Percentiles rank a stretch among this genome's conserved stretches.
Evolutionary conservation across 805 yeast genomes (phyloP).

Genomic region (Candida namnaoensis): DNA sequence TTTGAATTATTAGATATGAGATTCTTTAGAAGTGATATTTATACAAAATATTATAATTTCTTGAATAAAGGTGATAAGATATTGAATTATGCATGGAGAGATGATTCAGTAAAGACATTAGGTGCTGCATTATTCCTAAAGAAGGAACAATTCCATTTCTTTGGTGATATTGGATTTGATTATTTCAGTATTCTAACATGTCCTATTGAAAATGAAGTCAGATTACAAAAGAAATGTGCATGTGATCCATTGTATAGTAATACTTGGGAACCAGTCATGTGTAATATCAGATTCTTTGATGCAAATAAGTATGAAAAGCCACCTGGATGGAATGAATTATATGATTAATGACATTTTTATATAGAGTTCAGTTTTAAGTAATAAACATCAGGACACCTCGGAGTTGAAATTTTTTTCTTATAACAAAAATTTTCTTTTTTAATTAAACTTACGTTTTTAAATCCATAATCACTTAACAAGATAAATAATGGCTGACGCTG

Average conservation of each 20-base stretch:
- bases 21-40: constrained; percentile 70
- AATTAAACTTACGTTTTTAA: too few species aligned
- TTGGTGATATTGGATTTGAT: constrained; percentile 77
- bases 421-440: too few species aligned
- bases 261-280: too few species aligned
- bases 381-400: too few species aligned
- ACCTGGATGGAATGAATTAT: too few species aligned
- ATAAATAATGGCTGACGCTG: neutral
- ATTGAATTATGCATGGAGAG: constrained; percentile 92
- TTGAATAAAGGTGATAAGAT: constrained; percentile 84
- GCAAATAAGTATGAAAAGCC: too few species aligned
- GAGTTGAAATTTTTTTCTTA: too few species aligned
- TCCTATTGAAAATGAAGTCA: constrained; percentile 55
- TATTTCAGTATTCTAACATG: constrained; percentile 78
- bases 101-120: constrained; percentile 85
- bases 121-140: constrained; percentile 76
- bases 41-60: constrained; percentile 58
- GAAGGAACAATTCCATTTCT: constrained; percentile 65
- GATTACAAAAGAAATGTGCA: constrained; percentile 56
- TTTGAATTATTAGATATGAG: constrained; percentile 72
- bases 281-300: too few species aligned
- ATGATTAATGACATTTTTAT: too few species aligned
- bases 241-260: constrained; percentile 41
- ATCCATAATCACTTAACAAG: neutral
- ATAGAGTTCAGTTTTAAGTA: too few species aligned